These are phyloP conservation scores for Coemansia sp. DNA, from an alignment of 192 early-diverging fungal genomes.

Conservation along the genomic window DNA sequence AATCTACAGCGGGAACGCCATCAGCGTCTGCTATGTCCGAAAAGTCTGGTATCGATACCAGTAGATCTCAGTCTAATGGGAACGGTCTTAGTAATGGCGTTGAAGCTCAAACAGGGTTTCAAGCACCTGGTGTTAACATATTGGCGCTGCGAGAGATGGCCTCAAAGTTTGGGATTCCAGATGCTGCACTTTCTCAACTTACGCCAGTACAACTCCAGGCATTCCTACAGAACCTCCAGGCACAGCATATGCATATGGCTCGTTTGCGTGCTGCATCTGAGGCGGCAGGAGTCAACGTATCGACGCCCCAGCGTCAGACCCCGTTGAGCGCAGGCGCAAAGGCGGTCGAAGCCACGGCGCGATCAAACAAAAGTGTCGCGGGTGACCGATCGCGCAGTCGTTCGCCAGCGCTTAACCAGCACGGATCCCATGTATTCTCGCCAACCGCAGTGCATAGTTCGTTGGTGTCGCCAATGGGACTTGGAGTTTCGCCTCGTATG, in stretches of 20 bases:
- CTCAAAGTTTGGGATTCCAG: conserved; percentile 31
- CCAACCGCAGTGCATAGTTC: conserved; percentile 31
- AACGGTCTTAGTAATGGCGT: conserved; percentile 4
- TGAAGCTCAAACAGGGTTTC: not conserved
- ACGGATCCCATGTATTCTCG: conserved; percentile 25
- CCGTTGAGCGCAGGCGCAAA: conserved; percentile 2
- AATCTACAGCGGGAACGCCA: not conserved
- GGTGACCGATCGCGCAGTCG: conserved; percentile 32
- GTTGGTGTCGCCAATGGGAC: conserved; percentile 26
- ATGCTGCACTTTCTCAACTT: conserved; percentile 19
- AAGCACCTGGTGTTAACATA: conserved; percentile 6
- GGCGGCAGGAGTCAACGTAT: conserved; percentile 2
- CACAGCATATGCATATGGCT: conserved; percentile 29
- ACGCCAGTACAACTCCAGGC: conserved; percentile 31
- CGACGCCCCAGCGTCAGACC: conserved; percentile 33
- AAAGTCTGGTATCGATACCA: conserved; percentile 8
- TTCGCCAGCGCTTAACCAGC: conserved; percentile 38
- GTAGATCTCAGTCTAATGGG: not conserved
- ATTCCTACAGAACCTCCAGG: conserved; percentile 35
- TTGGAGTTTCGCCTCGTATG: conserved; percentile 18
- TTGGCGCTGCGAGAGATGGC: conserved; percentile 33
- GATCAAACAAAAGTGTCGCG: conserved; percentile 26
- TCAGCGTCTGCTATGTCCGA: conserved; percentile 6
- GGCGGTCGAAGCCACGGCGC: conserved; percentile 4
- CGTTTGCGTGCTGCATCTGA: conserved; percentile 10